These are phyloP conservation scores for Brachypodium distachyon DNA, from an alignment of 202 grass and related monocot species.

Conservation along the genomic window DNA sequence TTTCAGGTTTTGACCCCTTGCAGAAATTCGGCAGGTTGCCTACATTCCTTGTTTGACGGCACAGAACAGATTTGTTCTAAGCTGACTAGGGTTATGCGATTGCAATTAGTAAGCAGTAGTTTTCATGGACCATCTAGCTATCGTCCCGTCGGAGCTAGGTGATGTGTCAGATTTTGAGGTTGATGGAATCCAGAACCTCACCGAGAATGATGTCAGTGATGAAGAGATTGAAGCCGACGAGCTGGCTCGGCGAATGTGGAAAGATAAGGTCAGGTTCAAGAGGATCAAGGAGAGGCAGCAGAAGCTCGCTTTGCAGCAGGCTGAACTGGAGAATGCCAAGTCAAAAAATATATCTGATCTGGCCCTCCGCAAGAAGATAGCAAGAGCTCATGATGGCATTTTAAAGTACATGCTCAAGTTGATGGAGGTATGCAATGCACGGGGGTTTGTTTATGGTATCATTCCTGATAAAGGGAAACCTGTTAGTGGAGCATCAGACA, in stretches of 20 bases:
- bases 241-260: conserved; percentile 78
- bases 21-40: conserved; percentile 12
- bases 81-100: neutral
- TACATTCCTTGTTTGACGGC: conserved; percentile 1
- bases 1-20: neutral
- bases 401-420: conserved; percentile 92
- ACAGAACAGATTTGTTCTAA: neutral
- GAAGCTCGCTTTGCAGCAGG: conserved; percentile 34
- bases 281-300: conserved; percentile 66
- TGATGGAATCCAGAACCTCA: conserved; percentile 48
- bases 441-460: conserved; percentile 84
- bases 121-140: conserved; percentile 46
- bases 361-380: conserved; percentile 68
- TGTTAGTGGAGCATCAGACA: conserved; percentile 82
- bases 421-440: conserved; percentile 89
- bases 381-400: conserved; percentile 77
- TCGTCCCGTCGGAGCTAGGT: conserved; percentile 34
- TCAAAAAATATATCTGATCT: conserved; percentile 57
- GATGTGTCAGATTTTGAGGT: conserved; percentile 59
- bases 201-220: conserved; percentile 91
- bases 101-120: neutral
- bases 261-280: conserved; percentile 73
- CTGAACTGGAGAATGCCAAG: conserved; percentile 28
- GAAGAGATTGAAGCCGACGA: conserved; percentile 81
- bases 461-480: conserved; percentile 94